Base-by-base conservation (phyloP, 345 rosid species). In the Theobroma cacao region DNA sequence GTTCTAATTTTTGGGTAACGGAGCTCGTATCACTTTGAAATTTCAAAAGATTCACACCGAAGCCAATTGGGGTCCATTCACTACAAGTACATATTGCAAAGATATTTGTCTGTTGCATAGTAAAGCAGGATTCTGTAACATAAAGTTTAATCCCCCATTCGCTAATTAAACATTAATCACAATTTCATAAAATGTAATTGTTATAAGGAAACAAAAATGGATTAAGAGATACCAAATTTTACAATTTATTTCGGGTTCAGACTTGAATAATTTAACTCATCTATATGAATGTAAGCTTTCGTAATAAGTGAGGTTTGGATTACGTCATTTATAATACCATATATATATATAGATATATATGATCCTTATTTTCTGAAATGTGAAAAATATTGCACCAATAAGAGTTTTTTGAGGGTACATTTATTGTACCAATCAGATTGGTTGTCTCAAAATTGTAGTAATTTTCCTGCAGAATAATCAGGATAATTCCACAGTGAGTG, bases 31-130 rank as follows among this genome's bases (percentile, higher is more conserved):
- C 64, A 12, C 74, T 81, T 79, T 81, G 52, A 84, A 82, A 76
- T 84, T n/a, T 82, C 85, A 81, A 84, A 82, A 82, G 59, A 36
- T 26, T 73, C 34, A 30, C 17, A 70, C 50, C 56, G 24, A 41
- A 48, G 4, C 60, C 61, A 18, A 56, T 13, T 67, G 43, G 77
- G 79, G 61, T 7, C 75, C 82, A 75, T 70, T 20, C 40, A 24
- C 48, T 55, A 34, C 52, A 74, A 80, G 80, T 75, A 84, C 79
- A 74, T 18, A 60, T 60, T 67, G 28, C 43, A 73, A 69, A 47
- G 12, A 61, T 24, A 24, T 10, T 0, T 26, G 20, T 61, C n/a
- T 4, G 6, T 48, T 60, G 30, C 36, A 17, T 59, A 28, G 15
- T 24, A 59, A 28, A 59, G 64, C 36, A 59, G 36, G 64, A 26